These are phyloP conservation scores for Stephania cephalantha DNA, from an alignment of 164 flowering plant species.

Conservation along the genomic window DNA sequence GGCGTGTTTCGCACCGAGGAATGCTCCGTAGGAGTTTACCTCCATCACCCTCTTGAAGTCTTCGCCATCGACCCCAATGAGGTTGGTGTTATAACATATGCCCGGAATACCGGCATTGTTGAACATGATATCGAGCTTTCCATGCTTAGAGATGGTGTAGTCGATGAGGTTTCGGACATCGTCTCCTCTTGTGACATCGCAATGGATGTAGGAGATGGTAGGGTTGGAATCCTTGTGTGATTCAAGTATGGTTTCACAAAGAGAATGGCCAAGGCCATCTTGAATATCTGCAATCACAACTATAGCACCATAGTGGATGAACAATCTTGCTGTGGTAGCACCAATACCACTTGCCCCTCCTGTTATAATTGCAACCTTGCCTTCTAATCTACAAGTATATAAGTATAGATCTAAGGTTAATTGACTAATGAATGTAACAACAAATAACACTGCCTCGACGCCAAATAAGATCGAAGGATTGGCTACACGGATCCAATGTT, in stretches of 20 bases:
- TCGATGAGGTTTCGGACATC: slow-evolving; percentile 15
- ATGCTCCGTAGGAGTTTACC: slow-evolving; percentile 16
- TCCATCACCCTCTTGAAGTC: slow-evolving; percentile 9
- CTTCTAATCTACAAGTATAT: slow-evolving; percentile 27
- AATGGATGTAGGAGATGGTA: slow-evolving; percentile 36
- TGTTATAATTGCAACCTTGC: slow-evolving; percentile 76
- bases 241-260: slow-evolving; percentile 39
- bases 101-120: slow-evolving; percentile 23
- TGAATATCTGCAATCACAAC: slow-evolving; percentile 64
- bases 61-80: slow-evolving; percentile 7
- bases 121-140: slow-evolving; percentile 28
- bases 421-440: too few relatives aligned
- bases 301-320: slow-evolving; percentile 70
- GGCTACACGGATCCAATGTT: too few relatives aligned
- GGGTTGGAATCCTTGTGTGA: slow-evolving; percentile 8
- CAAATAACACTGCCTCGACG: too few relatives aligned
- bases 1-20: slow-evolving; percentile 36
- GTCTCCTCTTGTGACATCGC: slow-evolving; percentile 46
- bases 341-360: slow-evolving; percentile 93
- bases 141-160: slow-evolving; percentile 9
- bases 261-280: slow-evolving; percentile 43
- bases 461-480: too few relatives aligned
- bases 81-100: background rate
- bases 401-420: too few relatives aligned
- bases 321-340: slow-evolving; percentile 61